Conservation (phyloP, 78 protist genomes). For the Mantamonas sphyraenae region DNA sequence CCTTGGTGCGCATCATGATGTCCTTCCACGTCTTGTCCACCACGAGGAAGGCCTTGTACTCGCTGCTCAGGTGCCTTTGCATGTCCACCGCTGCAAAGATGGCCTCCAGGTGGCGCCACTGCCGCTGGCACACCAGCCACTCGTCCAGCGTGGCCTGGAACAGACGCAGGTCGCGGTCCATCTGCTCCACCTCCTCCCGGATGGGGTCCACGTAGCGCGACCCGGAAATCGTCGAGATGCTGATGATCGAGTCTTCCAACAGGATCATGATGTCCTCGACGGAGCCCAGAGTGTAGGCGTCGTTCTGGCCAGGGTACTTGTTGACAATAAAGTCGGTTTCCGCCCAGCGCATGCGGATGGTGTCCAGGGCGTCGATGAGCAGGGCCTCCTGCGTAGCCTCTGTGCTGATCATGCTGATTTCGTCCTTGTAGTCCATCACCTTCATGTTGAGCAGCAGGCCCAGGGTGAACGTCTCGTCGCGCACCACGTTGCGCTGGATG, state of each 20-base stretch:
- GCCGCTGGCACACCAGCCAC: constrained; percentile 68
- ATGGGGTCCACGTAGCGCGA: constrained; percentile 65
- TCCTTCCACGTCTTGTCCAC: constrained; percentile 65
- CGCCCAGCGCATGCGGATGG: constrained; percentile 22
- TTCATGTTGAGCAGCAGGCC: constrained; percentile 20
- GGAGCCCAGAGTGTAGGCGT: constrained; percentile 36
- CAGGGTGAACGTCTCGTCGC: constrained; percentile 8
- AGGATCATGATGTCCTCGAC: constrained; percentile 41
- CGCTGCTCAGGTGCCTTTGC: constrained; percentile 59
- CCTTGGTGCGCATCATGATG: constrained; percentile 32
- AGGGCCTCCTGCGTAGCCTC: constrained; percentile 45
- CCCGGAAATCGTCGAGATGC: constrained; percentile 53
- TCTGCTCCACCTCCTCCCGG: constrained; percentile 36
- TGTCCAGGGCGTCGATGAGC: constrained; percentile 29
- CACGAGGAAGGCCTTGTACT: constrained; percentile 35
- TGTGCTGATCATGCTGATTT: constrained; percentile 2
- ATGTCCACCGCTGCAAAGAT: constrained; percentile 68
- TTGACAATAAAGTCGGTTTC: constrained; percentile 19
- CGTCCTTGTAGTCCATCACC: constrained; percentile 16
- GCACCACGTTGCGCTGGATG: background rate
- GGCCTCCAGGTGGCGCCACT: constrained; percentile 62
- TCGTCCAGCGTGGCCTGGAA: constrained; percentile 69
- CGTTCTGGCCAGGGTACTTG: constrained; percentile 24
- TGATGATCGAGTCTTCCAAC: constrained; percentile 40
- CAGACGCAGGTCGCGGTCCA: constrained; percentile 49